Evolutionary conservation across 305 asterid genomes (phyloP), one percentile per base, ranked within the genome.

Genomic region (Euphrasia arctica): DNA sequence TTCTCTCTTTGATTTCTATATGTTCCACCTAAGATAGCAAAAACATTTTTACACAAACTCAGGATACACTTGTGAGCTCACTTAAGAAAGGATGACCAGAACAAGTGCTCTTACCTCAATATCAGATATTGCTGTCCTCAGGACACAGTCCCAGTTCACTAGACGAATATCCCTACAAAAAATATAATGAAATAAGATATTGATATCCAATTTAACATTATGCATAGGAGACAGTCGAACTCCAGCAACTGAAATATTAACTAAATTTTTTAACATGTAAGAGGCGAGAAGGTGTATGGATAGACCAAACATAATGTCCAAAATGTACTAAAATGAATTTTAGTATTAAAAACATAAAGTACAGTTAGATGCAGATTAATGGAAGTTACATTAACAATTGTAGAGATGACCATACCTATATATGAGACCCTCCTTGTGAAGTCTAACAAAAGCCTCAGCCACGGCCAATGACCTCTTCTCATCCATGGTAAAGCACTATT

Each of bases 61-160:
- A 69, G 54, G 59, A 75, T 5, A 58, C 15, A n/a, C 22, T 54
- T 50, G 42, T 58, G 34, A 39, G 36, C 62, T 3, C 18, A 41
- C 68, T 64, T 55, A 56, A 58, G 45, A 55, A 64, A 50, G 63
- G 41, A 58, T 64, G 56, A n/a, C 41, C 41, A 62, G 42, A 45
- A 60, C 18, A 43, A 62, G 5, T 50, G 62, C 4, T 58, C 76
- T 60, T 66, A 93, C 98, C 94, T 93, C 98, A 62, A 90, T 83
- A 72, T 93, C 98, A 63, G 97, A 93, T 79, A 93, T 93, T 55
- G 97, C 98, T 11, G 98, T 93, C 41, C 86, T 80, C 85, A 90
- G 70, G 64, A 85, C 83, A 77, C 95, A 87, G 71, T 88, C 97
- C 98, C 98, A 93, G 76, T 93, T 91, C 77, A 93, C 98, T 59